phyloP scores from a whole-genome alignment of 1,284 basidiomycete genomes.

The Coniferiporia sulphurascens region DNA sequence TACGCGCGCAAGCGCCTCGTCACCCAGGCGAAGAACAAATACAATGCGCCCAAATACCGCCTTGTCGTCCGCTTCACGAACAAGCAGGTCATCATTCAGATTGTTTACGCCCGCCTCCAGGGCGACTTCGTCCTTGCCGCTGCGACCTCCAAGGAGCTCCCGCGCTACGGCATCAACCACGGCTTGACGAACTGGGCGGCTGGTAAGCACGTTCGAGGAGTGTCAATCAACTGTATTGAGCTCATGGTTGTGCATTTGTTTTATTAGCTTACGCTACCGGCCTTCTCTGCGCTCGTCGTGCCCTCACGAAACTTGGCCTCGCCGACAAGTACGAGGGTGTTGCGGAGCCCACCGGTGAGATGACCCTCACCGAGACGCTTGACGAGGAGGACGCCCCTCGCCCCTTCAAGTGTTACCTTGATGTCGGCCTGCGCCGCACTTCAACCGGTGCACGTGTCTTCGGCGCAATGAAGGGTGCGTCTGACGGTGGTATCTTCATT shows the following conservation, averaged over 20 bases:
- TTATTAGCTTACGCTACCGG: conserved; percentile 91
- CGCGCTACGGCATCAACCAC: conserved; percentile 95
- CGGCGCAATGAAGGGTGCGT: conserved; percentile 98
- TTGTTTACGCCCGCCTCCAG: conserved; percentile 95
- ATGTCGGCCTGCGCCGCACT: conserved; percentile 97
- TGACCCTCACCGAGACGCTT: conserved; percentile 78
- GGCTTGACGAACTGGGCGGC: conserved; percentile 99
- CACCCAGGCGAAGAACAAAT: conserved; percentile 99
- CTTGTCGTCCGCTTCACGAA: conserved; percentile 98
- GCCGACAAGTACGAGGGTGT: conserved; percentile 99
- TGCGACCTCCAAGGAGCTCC: conserved; percentile 89
- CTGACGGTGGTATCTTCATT: conserved; percentile 96
- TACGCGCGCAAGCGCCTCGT: conserved; percentile 96
- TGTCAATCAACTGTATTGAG: background rate
- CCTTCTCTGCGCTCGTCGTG: conserved; percentile 92
- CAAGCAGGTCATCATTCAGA: conserved; percentile 87
- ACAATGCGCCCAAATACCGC: conserved; percentile 98
- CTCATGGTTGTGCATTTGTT: background rate
- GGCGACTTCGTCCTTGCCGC: conserved; percentile 92
- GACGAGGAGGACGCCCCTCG: conserved; percentile 93
- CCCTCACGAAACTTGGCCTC: conserved; percentile 91
- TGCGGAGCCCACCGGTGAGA: conserved; percentile 85
- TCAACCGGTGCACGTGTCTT: conserved; percentile 98
- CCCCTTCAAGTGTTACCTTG: conserved; percentile 98
- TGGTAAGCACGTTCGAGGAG: conserved; percentile 39